phyloP scores from a whole-genome alignment of 2,329 filamentous ascomycete species.

The Sarocladiaceae sp. region DNA sequence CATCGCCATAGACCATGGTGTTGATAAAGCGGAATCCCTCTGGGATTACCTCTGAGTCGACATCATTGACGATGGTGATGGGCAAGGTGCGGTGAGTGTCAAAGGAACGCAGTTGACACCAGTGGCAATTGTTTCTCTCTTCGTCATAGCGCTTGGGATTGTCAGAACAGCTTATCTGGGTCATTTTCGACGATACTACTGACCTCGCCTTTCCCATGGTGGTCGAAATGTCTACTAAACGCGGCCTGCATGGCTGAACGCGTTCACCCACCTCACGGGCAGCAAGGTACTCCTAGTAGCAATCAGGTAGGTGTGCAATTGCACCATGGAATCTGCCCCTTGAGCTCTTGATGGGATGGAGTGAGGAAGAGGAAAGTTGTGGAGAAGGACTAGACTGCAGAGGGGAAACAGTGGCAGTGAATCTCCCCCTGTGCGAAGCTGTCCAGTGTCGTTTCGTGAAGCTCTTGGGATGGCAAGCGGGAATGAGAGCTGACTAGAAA shows the following conservation, averaged over 20 bases:
- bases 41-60: constrained; percentile 51
- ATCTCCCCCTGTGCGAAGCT: too few species aligned
- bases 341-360: too few species aligned
- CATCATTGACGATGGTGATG: constrained; percentile 58
- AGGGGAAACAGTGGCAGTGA: too few species aligned
- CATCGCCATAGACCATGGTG: constrained; percentile 50
- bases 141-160: constrained; percentile 25
- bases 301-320: too few species aligned
- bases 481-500: too few species aligned
- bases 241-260: background rate
- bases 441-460: too few species aligned
- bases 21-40: constrained; percentile 64
- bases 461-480: too few species aligned
- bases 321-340: too few species aligned
- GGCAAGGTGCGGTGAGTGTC: constrained; percentile 40
- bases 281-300: too few species aligned
- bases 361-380: too few species aligned
- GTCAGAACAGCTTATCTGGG: background rate
- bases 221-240: constrained; percentile 3
- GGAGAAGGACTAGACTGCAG: too few species aligned
- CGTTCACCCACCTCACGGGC: too few species aligned
- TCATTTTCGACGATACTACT: background rate
- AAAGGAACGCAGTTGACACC: constrained; percentile 54
- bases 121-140: constrained; percentile 46
- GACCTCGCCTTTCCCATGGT: constrained; percentile 5